Percentiles rank a stretch among this genome's conserved stretches.
Conservation (phyloP, 2,329 filamentous ascomycete species). For the Onygenales sp. region DNA sequence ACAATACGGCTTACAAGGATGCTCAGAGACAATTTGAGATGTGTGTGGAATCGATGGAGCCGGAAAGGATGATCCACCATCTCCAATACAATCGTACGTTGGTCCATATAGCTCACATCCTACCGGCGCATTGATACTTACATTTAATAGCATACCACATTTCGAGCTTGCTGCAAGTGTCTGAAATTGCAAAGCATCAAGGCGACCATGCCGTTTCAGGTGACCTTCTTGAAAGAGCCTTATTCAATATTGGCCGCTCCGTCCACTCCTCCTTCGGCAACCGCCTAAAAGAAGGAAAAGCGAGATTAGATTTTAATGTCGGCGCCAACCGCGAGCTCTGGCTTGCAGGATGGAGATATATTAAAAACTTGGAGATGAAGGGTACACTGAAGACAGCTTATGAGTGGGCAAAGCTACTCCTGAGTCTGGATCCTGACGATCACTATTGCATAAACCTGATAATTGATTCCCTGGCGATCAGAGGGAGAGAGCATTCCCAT, state of each 20-base stretch:
- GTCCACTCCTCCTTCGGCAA: conserved; percentile 73
- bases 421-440: conserved; percentile 66
- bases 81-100: conserved; percentile 52
- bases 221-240: conserved; percentile 78
- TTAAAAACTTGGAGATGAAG: conserved; percentile 74
- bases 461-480: conserved; percentile 76
- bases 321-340: conserved; percentile 89
- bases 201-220: conserved; percentile 77
- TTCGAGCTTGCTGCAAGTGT: conserved; percentile 86
- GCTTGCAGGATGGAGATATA: conserved; percentile 81
- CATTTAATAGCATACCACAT: conserved; percentile 64
- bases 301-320: conserved; percentile 68
- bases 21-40: conserved; percentile 68
- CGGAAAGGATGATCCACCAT: conserved; percentile 69
- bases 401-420: conserved; percentile 83
- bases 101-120: background rate
- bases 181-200: conserved; percentile 83
- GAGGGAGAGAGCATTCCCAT: conserved; percentile 66
- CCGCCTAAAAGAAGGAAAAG: conserved; percentile 66
- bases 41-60: conserved; percentile 75
- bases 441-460: conserved; percentile 75
- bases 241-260: conserved; percentile 89
- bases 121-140: background rate
- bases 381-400: conserved; percentile 90
- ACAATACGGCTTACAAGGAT: conserved; percentile 63